Base-by-base conservation (phyloP, 2,329 filamentous ascomycete genomes). In the Botrytis paeoniae region DNA sequence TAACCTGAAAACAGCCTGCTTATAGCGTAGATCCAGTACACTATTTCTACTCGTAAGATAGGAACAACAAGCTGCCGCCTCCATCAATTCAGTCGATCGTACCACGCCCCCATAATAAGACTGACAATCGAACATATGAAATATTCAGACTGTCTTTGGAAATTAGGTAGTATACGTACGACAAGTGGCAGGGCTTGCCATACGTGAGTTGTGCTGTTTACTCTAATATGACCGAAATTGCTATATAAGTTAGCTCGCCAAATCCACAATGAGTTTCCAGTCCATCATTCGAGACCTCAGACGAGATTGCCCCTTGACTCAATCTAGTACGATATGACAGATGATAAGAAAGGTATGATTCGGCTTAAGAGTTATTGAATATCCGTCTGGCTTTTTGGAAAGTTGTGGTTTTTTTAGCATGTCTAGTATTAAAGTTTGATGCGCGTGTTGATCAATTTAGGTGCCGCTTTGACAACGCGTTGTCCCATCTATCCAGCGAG, bases 321-420 rank as follows among this genome's bases (percentile, higher is more conserved):
- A 6, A 41, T 57, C 9, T 41, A 37, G 48, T 57, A 48, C 39
- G 48, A 68, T 68, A 41, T 68, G 65, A 68, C n/a, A 57, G 65
- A n/a, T 57, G 18, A 39, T 22, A n/a, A 37, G 3, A 25, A 32
- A 43, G 48, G 6, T 32, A 16, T 32, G n/a, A 39, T 16, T 29
- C 35, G 32, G 25, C 32, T 66, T 25, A 37, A 51, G 22, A 9
- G 3, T 51, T 66, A 18, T 51, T 16, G 45, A 51, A 37, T n/a
- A 48, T 29, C 5, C 37, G 37, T 29, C 62, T 48, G 20, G 32
- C 22, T 39, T 39, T 39, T 18, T 6, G 25, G 29, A 32, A 29
- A 9, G 5, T 54, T 68, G 2, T 18, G 9, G 5, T 68, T 9
- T n/a, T 51, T 14, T 9, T 3, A 18, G 14, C 25, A 32, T 43